Conservation (phyloP, 306 rosid species). For the Quillaja saponaria region DNA sequence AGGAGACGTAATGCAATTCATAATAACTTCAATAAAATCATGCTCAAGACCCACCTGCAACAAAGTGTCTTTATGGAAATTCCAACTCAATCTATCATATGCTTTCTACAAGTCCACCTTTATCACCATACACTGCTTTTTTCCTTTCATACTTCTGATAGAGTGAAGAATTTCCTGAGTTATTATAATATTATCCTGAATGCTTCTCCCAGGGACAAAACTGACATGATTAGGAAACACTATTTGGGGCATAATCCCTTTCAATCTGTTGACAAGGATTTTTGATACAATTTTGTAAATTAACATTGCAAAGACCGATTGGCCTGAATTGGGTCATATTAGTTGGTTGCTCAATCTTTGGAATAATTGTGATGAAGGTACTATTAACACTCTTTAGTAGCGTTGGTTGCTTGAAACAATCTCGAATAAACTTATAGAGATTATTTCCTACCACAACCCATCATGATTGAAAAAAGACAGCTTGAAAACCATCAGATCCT, state of each 20-base stretch:
- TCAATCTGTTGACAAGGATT: background rate
- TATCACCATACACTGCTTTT: background rate
- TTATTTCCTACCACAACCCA: background rate
- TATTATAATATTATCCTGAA: background rate
- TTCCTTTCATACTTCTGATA: background rate
- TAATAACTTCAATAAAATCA: background rate
- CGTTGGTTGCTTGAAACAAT: background rate
- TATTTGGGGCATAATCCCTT: background rate
- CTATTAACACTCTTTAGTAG: background rate
- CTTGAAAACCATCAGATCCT: background rate
- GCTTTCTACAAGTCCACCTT: background rate
- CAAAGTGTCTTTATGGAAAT: background rate
- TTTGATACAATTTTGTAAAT: background rate
- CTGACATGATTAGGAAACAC: background rate
- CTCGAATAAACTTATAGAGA: background rate
- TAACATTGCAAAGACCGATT: background rate
- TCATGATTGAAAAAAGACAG: background rate
- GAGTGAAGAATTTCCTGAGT: background rate
- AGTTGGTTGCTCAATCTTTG: background rate
- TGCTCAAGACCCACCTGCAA: background rate
- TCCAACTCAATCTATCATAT: background rate
- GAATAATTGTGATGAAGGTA: background rate
- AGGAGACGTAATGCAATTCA: background rate
- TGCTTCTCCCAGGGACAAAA: background rate
- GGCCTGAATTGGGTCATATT: background rate